Base-by-base conservation (phyloP, 2,329 filamentous ascomycete species). In the Trichoderma gracile region DNA sequence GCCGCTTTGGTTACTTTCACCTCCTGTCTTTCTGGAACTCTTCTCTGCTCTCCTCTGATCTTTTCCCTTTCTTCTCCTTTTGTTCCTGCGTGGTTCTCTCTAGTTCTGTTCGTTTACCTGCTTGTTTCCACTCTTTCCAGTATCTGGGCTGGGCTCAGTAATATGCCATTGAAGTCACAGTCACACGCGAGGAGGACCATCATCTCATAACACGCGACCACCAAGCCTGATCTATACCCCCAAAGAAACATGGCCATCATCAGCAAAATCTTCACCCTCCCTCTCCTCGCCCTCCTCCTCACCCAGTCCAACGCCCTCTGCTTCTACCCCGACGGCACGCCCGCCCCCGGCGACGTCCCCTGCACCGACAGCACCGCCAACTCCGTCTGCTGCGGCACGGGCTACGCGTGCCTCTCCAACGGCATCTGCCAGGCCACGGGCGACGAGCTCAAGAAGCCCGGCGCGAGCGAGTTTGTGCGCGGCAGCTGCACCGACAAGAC, bases 371-470 rank as follows among this genome's bases (percentile, higher is more conserved):
- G 66, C 43, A 71, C 68, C 1, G 58, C 60, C 2, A 67, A 75
- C 30, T 73, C 76, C 0, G 66, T 70, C 0, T 78, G 76, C 67
- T 78, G 76, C 63, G 74, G 74, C 2, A 70, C 72, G n/a, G 75
- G 73, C 8, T 77, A 73, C 52, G 76, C 75, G 1, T 78, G 77
- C 63, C 67, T 77, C 3, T 73, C 70, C 33, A 76, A 76, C 65
- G 69, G 69, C 27, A 67, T 78, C 5, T 78, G 77, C 66, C 64
- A 69, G 68, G 68, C 73, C 4, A 74, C 72, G 1, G 73, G 67
- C 0, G 56, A 69, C 6, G 68, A 71, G 59, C 46, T 73, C 10
- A 62, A 67, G 21, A 68, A 70, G 55, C 58, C 63, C 0, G 69
- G 69, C 5, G 68, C 71, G 6, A 65, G 67, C 3, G 59, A 67